Percentiles rank a stretch among this genome's conserved stretches.
Evolutionary conservation across 2,329 filamentous ascomycete genomes (phyloP).

Genomic region (Botrytis aclada): DNA sequence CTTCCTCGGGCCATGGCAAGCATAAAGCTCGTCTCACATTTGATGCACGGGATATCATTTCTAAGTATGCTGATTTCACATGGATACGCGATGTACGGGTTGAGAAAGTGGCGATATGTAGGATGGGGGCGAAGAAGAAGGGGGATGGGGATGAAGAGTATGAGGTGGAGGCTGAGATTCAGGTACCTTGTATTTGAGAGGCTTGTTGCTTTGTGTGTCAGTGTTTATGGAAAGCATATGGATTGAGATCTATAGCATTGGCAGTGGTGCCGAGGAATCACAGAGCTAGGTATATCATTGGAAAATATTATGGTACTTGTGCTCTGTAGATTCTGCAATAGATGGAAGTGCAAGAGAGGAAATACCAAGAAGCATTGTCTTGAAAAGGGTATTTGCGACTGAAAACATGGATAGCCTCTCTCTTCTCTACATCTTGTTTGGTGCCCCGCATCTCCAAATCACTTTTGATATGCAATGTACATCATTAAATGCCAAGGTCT

Average conservation of each 20-base stretch:
- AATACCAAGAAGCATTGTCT: background rate
- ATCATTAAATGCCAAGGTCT: background rate
- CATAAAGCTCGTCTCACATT: constrained; percentile 40
- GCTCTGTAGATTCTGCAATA: background rate
- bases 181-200: constrained; percentile 23
- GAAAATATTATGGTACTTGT: background rate
- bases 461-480: background rate
- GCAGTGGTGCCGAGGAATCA: background rate
- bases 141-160: constrained; percentile 33
- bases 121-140: constrained; percentile 74
- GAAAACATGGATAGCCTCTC: background rate
- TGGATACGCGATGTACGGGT: constrained; percentile 70
- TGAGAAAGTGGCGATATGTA: constrained; percentile 74
- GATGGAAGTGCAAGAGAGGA: background rate
- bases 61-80: constrained; percentile 58
- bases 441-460: background rate
- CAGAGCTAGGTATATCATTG: background rate
- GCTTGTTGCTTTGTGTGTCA: background rate
- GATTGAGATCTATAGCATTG: background rate
- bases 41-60: constrained; percentile 55
- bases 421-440: background rate
- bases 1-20: constrained; percentile 32
- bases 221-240: too few species aligned
- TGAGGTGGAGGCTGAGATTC: constrained; percentile 31
- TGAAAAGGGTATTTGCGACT: background rate